Conservation (phyloP, 768 basidiomycete species). For the Boletus patriciae region DNA sequence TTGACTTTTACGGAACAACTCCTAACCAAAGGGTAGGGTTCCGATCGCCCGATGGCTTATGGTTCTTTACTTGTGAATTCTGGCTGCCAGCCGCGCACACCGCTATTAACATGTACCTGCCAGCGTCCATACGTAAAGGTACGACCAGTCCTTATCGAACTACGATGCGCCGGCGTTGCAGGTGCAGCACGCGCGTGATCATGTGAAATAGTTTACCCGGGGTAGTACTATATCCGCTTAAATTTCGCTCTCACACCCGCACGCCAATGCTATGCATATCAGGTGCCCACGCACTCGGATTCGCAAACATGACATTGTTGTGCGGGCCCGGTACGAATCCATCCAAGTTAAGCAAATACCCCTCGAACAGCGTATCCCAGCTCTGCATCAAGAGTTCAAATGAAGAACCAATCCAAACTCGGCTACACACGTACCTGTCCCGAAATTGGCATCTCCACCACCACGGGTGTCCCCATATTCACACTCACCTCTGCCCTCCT, state of each 20-base stretch:
- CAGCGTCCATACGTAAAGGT: no score
- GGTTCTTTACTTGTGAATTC: no score
- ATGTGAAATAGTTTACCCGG: no score
- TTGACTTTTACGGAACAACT: no score
- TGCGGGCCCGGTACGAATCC: conserved; percentile 7
- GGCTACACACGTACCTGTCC: conserved; percentile 1
- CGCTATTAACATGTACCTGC: no score
- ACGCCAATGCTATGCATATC: conserved; percentile 7
- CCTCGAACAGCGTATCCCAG: conserved; percentile 2
- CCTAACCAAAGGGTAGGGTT: no score
- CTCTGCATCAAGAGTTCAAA: not conserved
- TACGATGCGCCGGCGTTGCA: no score
- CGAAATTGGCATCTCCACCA: conserved; percentile 9
- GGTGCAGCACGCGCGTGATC: no score
- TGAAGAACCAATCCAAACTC: not conserved
- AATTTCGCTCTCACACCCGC: not conserved
- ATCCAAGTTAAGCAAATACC: conserved; percentile 5
- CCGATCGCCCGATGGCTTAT: no score
- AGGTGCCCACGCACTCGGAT: conserved; percentile 3
- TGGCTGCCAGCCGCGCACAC: no score
- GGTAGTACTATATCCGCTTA: no score
- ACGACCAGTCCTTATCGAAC: no score
- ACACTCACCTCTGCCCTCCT: conserved; percentile 7
- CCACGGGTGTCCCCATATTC: conserved; percentile 1
- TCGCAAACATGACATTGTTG: conserved; percentile 1